Evolutionary conservation across 2,329 filamentous ascomycete genomes (phyloP), one percentile per base, ranked within the genome.

Genomic region (Aspergillus sp.): DNA sequence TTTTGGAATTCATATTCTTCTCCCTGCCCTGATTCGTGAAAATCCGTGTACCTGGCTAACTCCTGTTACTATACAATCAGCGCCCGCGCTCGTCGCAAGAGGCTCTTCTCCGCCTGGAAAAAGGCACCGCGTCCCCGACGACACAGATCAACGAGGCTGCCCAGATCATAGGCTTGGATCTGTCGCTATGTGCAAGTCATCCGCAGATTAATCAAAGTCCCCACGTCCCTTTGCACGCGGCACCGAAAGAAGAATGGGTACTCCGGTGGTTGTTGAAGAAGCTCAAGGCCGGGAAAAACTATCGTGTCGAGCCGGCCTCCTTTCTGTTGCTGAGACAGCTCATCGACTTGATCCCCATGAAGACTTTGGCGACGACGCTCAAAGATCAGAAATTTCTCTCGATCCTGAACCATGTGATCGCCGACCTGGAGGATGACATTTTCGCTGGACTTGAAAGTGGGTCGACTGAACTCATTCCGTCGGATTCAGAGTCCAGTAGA

Each of bases 281-380:
- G 63, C 58, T 87, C 48, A 80, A 76, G 59, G 66, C 71, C 45
- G 67, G 62, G 45, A 66, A 68, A 58, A 71, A 63, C 44, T 77
- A 76, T 49, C 74, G 77, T 47, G 65, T 71, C 32, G 73, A 76
- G 40, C 57, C 67, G n/a, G 62, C 63, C 43, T 72, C 76, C 26
- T 85, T 82, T 62, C 61, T 73, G 77, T 78, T 83, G 47, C 62
- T 88, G 51, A 77, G 82, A 72, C 84, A 84, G 76, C 75, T 89
- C 1, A 76, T 88, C 49, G 84, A 85, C 61, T 78, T 83, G n/a
- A 82, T 93, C 16, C 86, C 89, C 0, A 74, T 84, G 0, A 85
- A 87, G 43, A 85, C 83, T 10, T 76, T 89, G 20, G 88, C 89
- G 8, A 84, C 85, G 52, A 84, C 88, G 3, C 77, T 95, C 6